phyloP scores from a whole-genome alignment of 345 rosid species.

The Litchi chinensis region DNA sequence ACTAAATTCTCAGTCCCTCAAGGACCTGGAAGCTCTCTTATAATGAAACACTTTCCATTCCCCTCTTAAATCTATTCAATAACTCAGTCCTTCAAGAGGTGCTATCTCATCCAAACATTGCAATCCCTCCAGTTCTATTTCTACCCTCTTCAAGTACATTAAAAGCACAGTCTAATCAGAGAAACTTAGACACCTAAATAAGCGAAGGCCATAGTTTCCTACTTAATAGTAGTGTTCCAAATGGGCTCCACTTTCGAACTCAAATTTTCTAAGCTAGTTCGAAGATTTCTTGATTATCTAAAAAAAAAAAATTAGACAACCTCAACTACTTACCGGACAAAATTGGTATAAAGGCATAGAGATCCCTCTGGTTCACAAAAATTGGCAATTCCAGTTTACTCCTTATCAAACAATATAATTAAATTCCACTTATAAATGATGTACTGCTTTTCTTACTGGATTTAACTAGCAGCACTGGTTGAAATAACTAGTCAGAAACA shows the following conservation, averaged over 20 bases:
- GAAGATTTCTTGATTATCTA: too few relatives aligned
- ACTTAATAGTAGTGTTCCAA: too few relatives aligned
- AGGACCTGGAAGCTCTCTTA: not conserved
- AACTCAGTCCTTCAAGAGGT: not conserved
- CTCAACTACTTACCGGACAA: not conserved
- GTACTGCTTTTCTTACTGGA: not conserved
- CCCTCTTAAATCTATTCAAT: not conserved
- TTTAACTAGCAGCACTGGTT: not conserved
- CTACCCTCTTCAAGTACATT: not conserved
- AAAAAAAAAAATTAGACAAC: not conserved
- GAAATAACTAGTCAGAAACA: not conserved
- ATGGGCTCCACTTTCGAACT: too few relatives aligned
- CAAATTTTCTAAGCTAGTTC: too few relatives aligned
- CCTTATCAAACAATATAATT: not conserved
- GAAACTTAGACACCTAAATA: not conserved
- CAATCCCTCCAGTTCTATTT: not conserved
- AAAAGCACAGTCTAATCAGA: not conserved
- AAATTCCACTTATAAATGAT: not conserved
- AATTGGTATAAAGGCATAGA: not conserved
- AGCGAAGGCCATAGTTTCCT: too few relatives aligned
- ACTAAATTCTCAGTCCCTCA: constrained; percentile 4
- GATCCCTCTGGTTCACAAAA: not conserved
- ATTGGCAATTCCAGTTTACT: not conserved
- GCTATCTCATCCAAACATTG: not conserved
- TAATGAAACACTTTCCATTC: not conserved